Conservation (phyloP, 257 asterid species). For the Anisodus acutangulus region DNA sequence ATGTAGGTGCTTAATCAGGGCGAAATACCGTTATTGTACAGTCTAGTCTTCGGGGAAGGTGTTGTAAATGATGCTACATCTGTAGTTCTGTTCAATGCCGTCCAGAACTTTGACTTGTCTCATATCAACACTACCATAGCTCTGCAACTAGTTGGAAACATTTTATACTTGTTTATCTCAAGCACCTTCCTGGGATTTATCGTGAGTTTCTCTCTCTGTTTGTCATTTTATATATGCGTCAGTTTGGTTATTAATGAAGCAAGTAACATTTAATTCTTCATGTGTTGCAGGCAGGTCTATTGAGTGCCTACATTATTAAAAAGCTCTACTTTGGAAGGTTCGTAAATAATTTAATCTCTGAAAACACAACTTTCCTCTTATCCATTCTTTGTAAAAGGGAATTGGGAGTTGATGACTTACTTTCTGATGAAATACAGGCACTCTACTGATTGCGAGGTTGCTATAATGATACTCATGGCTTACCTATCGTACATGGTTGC, state of each 20-base stretch:
- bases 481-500: constrained; percentile 91
- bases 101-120: constrained; percentile 85
- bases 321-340: constrained; percentile 94
- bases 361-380: background rate
- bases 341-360: constrained; percentile 29
- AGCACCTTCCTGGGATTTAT: constrained; percentile 79
- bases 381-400: background rate
- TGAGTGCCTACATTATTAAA: constrained; percentile 86
- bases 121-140: constrained; percentile 57
- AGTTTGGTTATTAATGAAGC: background rate
- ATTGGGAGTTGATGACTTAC: background rate
- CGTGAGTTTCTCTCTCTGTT: constrained; percentile 53
- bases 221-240: background rate
- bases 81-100: constrained; percentile 91
- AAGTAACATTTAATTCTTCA: constrained; percentile 29
- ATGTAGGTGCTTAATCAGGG: constrained; percentile 91
- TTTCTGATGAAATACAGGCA: constrained; percentile 60
- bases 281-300: constrained; percentile 77
- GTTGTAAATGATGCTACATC: constrained; percentile 98
- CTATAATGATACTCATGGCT: constrained; percentile 96
- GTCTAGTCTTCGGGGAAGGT: constrained; percentile 97
- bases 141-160: constrained; percentile 74
- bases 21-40: constrained; percentile 88
- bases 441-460: constrained; percentile 96
- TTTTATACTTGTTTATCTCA: constrained; percentile 66